Evolutionary conservation across 768 basidiomycete species (phyloP).

Genomic region (Leucosporidium creatinivorum): DNA sequence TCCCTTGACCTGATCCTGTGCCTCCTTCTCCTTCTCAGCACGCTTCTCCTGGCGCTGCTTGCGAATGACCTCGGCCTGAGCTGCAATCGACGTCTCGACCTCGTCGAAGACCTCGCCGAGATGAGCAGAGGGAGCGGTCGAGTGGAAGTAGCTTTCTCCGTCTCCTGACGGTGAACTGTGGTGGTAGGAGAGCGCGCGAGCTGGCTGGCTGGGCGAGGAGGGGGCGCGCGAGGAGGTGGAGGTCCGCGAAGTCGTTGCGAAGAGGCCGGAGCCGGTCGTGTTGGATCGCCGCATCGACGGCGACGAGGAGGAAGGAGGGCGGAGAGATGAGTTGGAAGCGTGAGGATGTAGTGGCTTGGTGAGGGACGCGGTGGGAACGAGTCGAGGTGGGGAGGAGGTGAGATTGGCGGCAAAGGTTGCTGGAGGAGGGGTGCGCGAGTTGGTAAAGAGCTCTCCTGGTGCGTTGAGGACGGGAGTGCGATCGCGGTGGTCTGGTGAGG

Average conservation of each 20-base stretch:
- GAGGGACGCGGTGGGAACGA: background rate
- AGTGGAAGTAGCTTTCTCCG: background rate
- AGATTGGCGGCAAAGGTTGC: background rate
- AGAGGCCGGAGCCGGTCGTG: constrained; percentile 6
- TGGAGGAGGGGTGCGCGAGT: background rate
- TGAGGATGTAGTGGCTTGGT: background rate
- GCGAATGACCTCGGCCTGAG: constrained; percentile 81
- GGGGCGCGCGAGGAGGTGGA: background rate
- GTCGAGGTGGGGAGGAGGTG: background rate
- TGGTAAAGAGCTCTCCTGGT: background rate
- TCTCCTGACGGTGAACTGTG: background rate
- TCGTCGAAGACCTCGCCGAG: constrained; percentile 46
- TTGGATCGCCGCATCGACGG: constrained; percentile 5
- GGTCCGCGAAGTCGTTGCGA: background rate
- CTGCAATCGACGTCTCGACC: constrained; percentile 51
- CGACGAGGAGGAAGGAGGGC: background rate
- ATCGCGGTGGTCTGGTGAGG: background rate
- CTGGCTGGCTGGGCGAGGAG: background rate
- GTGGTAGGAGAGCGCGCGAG: constrained; percentile 2
- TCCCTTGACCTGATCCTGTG: constrained; percentile 21
- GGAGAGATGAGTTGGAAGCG: background rate
- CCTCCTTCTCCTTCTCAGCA: constrained; percentile 41
- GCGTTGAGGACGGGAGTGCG: background rate
- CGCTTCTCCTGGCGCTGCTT: constrained; percentile 67
- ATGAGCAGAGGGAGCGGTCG: background rate